Evolutionary conservation across 139 green algal species (phyloP).

Genomic region (Desmodesmus armatus): DNA sequence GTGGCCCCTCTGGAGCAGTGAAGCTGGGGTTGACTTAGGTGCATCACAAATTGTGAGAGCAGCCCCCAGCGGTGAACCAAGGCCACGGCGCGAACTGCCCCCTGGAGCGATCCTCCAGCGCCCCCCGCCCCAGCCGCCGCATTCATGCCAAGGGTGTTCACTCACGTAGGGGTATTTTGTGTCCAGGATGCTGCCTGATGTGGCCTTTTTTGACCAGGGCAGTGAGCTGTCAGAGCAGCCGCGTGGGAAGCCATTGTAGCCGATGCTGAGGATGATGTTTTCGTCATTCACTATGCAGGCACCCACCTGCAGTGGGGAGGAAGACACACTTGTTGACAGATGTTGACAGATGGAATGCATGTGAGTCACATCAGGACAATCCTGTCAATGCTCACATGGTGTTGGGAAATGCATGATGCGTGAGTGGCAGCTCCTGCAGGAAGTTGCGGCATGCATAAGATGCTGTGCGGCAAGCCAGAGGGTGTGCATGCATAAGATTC

Average conservation of each 20-base stretch:
- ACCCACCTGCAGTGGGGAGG: slow-evolving; percentile 71
- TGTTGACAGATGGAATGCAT: no score
- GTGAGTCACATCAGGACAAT: no score
- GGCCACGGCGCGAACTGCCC: no score
- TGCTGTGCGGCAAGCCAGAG: not conserved
- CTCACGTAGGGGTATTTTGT: slow-evolving; percentile 93
- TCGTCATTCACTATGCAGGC: slow-evolving; percentile 88
- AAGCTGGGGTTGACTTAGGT: slow-evolving; percentile 19
- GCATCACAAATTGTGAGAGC: slow-evolving; percentile 58
- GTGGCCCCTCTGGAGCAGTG: no score
- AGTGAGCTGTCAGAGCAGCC: slow-evolving; percentile 90
- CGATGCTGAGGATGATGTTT: slow-evolving; percentile 97
- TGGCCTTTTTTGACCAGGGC: slow-evolving; percentile 88
- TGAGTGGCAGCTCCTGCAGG: not conserved
- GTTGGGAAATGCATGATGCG: not conserved
- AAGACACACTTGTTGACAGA: not conserved
- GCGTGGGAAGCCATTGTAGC: slow-evolving; percentile 99
- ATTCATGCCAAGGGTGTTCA: not conserved
- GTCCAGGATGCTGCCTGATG: slow-evolving; percentile 69
- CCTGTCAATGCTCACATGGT: no score
- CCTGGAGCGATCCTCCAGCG: no score
- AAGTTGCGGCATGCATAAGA: no score
- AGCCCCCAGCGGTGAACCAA: no score
- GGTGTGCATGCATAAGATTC: no score
- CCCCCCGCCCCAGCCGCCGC: no score